phyloP scores from a whole-genome alignment of 495 filamentous ascomycete species.

The Podospora pseudoanserina region DNA sequence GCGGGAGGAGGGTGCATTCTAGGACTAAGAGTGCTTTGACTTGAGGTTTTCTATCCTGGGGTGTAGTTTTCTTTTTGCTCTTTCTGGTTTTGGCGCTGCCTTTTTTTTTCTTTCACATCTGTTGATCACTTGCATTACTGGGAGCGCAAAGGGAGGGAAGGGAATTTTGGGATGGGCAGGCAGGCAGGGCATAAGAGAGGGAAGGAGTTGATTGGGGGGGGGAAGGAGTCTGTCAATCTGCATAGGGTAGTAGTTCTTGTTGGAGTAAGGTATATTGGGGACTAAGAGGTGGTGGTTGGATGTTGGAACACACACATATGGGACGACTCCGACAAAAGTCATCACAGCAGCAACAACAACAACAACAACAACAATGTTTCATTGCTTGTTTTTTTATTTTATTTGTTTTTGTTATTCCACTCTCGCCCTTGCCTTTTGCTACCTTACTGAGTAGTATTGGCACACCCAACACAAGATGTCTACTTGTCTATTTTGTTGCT shows the following conservation, averaged over 20 bases:
- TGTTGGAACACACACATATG: neutral
- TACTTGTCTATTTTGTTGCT: neutral
- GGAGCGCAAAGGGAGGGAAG: neutral
- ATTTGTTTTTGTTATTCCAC: neutral
- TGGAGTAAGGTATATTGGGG: neutral
- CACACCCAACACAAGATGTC: too few relatives aligned
- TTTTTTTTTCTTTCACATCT: neutral
- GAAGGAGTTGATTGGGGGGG: neutral
- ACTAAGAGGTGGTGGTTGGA: neutral
- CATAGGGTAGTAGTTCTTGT: neutral
- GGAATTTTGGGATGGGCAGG: neutral
- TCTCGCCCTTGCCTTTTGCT: neutral
- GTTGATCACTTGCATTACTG: neutral
- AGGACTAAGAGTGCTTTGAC: constrained; percentile 52
- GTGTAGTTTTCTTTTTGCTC: constrained; percentile 1
- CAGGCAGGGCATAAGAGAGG: neutral
- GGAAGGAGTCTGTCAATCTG: neutral
- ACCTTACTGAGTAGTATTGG: neutral
- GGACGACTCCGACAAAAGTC: neutral
- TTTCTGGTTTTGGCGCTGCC: neutral
- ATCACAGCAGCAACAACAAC: neutral
- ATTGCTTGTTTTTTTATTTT: neutral
- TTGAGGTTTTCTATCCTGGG: constrained; percentile 29
- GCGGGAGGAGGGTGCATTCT: constrained; percentile 43
- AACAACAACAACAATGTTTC: neutral